Base-by-base conservation (phyloP, 306 rosid species). In the Vigna mungo region DNA sequence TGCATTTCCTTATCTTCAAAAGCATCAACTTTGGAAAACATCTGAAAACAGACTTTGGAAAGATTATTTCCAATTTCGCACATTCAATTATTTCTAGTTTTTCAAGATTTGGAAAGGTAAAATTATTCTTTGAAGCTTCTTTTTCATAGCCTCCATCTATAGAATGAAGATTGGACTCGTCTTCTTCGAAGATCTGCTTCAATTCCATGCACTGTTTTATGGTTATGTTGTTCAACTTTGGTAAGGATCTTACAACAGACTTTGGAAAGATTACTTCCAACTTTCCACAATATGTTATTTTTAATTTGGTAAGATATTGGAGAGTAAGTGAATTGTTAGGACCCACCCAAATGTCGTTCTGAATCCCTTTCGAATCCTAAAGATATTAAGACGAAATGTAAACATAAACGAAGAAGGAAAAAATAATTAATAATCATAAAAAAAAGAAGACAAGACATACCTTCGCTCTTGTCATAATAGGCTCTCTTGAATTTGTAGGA, bases 11-110 rank as follows among this genome's bases (percentile, higher is more conserved):
- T 37, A 72, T 47, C 30, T 4, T 9, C 4, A 78, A 53, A 7
- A 0, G 0, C 41, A 3, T 13, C 68, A 83, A 72, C 21, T 65
- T 32, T 39, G 79, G 86, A 14, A 83, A 12, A 54, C 32, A 39
- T 77, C 76, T 2, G 39, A 48, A 9, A 20, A 72, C 55, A 43
- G 55, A 52, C 2, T 6, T 1, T 4, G 81, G 30, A 73, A 82
- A 82, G 10, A 82, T 44, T n/a, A 66, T 16, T 68, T 77, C 41
- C 25, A 76, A 37, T 7, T 65, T 65, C 0, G 0, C 13, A 37
- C 80, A 76, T 25, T 47, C 15, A 0, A 0, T 0, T 37, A 76
- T 76, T 25, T 0, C 0, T 37, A 64, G 20, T 36, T 0, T 25
- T 43, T 21, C 0, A 3, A 65, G 59, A 17, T 52, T 0, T 52